A percentile compares a stretch with the other conserved stretches of the same genome.
These are phyloP conservation scores for Lophium mytilinum DNA, from an alignment of 495 filamentous ascomycete species.

Conservation along the genomic window DNA sequence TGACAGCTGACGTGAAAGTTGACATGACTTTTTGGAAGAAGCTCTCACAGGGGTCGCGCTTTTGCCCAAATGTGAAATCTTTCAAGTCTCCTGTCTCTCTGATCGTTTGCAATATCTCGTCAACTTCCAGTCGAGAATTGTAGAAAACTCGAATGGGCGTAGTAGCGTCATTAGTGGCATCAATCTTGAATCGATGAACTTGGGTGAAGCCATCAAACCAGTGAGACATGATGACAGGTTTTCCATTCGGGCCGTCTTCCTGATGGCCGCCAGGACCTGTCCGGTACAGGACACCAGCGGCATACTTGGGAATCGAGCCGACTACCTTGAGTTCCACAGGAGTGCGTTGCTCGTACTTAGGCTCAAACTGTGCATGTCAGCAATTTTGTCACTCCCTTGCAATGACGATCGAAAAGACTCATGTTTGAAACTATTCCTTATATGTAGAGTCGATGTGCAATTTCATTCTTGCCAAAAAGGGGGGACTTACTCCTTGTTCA, in stretches of 20 bases:
- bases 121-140: conserved; percentile 58
- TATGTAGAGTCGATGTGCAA: too few relatives aligned
- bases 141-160: conserved; percentile 47
- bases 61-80: conserved; percentile 52
- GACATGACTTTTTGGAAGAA: conserved; percentile 60
- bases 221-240: conserved; percentile 50
- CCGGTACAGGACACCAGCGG: conserved; percentile 57
- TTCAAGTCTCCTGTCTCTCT: conserved; percentile 42
- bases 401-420: too few relatives aligned
- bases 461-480: too few relatives aligned
- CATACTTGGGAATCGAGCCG: conserved; percentile 23
- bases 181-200: conserved; percentile 63
- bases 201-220: conserved; percentile 82
- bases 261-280: conserved; percentile 60
- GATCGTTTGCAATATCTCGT: conserved; percentile 47
- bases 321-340: conserved; percentile 16
- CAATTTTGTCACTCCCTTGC: background rate
- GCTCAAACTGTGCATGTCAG: conserved; percentile 17
- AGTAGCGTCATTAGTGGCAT: conserved; percentile 15
- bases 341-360: conserved; percentile 15
- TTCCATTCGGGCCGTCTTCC: conserved; percentile 47
- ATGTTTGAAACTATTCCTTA: too few relatives aligned
- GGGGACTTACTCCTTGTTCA: too few relatives aligned
- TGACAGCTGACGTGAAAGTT: conserved; percentile 32
- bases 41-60: conserved; percentile 58